Evolutionary conservation across 305 asterid genomes (phyloP).

Genomic region (Rubia occidens): DNA sequence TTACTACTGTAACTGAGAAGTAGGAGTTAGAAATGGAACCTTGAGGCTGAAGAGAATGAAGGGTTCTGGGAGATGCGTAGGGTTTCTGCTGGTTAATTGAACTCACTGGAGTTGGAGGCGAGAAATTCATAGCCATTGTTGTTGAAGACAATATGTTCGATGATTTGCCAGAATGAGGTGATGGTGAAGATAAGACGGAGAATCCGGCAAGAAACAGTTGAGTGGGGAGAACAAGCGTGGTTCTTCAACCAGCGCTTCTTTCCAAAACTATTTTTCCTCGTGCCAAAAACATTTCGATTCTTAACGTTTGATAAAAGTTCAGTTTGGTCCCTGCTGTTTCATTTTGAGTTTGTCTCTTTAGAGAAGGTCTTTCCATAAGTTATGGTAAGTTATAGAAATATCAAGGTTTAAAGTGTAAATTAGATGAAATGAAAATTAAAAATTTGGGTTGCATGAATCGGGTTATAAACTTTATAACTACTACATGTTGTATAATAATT

Average conservation of each 20-base stretch:
- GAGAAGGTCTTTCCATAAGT: too few relatives aligned
- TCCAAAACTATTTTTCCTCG: neutral
- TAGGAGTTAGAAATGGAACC: slow-evolving; percentile 6
- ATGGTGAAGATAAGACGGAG: slow-evolving; percentile 16
- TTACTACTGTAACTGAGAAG: neutral
- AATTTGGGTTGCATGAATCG: too few relatives aligned
- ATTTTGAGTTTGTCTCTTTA: too few relatives aligned
- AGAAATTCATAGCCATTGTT: slow-evolving; percentile 51
- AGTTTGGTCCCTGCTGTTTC: neutral
- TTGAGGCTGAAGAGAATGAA: slow-evolving; percentile 29
- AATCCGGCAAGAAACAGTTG: neutral
- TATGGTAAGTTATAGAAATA: too few relatives aligned
- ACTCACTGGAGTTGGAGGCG: slow-evolving; percentile 51
- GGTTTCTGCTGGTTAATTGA: slow-evolving; percentile 37
- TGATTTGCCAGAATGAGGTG: slow-evolving; percentile 7
- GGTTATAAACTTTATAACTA: too few relatives aligned
- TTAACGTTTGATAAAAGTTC: neutral
- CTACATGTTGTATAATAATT: too few relatives aligned
- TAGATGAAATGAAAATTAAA: too few relatives aligned
- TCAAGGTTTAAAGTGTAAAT: too few relatives aligned
- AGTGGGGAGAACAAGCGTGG: neutral
- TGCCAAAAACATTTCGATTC: neutral
- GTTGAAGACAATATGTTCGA: slow-evolving; percentile 16
- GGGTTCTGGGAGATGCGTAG: slow-evolving; percentile 28
- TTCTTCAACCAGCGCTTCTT: neutral